A percentile compares a stretch with the other conserved stretches of the same genome.
Conservation (phyloP, 805 yeast species). For the Cyberlindnera misumaiensis region DNA sequence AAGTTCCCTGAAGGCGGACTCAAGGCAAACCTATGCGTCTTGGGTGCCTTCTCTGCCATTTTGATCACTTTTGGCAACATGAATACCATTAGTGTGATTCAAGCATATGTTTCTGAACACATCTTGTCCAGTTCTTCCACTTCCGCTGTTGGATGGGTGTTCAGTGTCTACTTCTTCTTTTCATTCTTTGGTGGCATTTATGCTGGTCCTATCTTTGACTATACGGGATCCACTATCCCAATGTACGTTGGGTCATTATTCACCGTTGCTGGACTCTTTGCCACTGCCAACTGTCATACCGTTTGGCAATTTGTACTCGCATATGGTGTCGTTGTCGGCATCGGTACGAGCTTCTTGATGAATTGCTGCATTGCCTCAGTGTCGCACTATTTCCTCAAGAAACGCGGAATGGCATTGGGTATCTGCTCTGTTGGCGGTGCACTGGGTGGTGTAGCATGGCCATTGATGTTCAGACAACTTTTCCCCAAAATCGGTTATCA, state of each 20-base stretch:
- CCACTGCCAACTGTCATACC: constrained; percentile 34
- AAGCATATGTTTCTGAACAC: constrained; percentile 51
- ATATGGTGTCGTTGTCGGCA: constrained; percentile 40
- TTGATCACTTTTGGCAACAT: constrained; percentile 55
- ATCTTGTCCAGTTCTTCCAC: constrained; percentile 40
- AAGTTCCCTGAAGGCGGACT: constrained; percentile 44
- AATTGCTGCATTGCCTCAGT: constrained; percentile 36
- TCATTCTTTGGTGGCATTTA: constrained; percentile 27
- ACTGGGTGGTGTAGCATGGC: constrained; percentile 41
- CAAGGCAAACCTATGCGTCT: constrained; percentile 28
- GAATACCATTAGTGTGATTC: constrained; percentile 61
- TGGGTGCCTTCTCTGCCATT: constrained; percentile 45
- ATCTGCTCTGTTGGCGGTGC: constrained; percentile 41
- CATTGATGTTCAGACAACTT: constrained; percentile 34
- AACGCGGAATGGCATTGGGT: constrained; percentile 37
- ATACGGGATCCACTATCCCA: constrained; percentile 43
- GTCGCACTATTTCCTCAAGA: constrained; percentile 36
- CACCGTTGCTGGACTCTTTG: constrained; percentile 36
- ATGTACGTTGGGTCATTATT: constrained; percentile 38
- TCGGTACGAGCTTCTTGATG: constrained; percentile 39
- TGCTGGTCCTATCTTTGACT: constrained; percentile 48
- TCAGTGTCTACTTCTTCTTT: constrained; percentile 29
- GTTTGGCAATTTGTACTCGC: constrained; percentile 45
- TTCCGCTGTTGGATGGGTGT: constrained; percentile 62
- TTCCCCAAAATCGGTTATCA: constrained; percentile 37